These are phyloP conservation scores for Phylloporus arenicola DNA, from an alignment of 768 basidiomycete species.

Conservation along the genomic window DNA sequence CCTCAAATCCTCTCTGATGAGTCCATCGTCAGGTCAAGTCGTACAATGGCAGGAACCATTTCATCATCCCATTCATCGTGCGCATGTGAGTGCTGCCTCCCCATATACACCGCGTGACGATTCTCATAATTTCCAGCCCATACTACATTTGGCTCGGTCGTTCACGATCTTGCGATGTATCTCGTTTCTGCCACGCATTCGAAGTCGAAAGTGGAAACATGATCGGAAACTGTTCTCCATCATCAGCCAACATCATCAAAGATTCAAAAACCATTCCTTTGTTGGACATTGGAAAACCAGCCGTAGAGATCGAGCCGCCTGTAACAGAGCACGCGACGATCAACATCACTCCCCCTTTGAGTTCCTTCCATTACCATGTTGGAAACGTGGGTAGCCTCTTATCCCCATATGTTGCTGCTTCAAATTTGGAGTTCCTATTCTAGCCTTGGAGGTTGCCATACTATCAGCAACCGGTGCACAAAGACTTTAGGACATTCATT, in stretches of 20 bases:
- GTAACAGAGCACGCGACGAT: constrained; percentile 33
- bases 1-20: not conserved
- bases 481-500: constrained; percentile 58
- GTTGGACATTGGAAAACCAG: constrained; percentile 39
- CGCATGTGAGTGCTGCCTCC: constrained; percentile 43
- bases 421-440: constrained; percentile 1
- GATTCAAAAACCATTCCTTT: constrained; percentile 35
- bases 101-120: not conserved
- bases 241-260: constrained; percentile 30
- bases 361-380: constrained; percentile 59
- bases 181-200: constrained; percentile 52
- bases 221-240: constrained; percentile 46
- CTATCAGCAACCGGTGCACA: constrained; percentile 63
- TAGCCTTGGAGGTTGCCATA: constrained; percentile 67
- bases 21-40: constrained; percentile 42
- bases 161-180: constrained; percentile 55
- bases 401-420: not conserved
- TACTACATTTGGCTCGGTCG: constrained; percentile 78
- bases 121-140: constrained; percentile 33
- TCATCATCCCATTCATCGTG: constrained; percentile 61
- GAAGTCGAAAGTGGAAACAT: constrained; percentile 60
- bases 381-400: constrained; percentile 34
- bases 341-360: constrained; percentile 49
- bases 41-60: constrained; percentile 69
- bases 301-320: constrained; percentile 20